Percentiles rank a stretch among this genome's conserved stretches.
Evolutionary conservation across 83 land plant genomes (phyloP).

Genomic region (Thuja plicata): DNA sequence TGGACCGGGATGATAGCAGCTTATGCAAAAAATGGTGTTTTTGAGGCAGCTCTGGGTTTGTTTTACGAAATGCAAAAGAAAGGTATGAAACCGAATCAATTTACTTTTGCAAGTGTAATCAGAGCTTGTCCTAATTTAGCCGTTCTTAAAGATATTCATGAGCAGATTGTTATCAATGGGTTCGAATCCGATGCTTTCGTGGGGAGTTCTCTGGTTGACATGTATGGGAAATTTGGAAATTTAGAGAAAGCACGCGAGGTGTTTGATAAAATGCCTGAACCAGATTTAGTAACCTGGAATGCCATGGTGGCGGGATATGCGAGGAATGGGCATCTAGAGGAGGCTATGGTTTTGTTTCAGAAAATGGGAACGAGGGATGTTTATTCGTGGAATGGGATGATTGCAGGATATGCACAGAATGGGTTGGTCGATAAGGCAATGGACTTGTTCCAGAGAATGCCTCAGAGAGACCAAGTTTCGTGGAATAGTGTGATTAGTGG

Average conservation of each 20-base stretch:
- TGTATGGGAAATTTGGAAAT: slow-evolving; percentile 31
- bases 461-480: background rate
- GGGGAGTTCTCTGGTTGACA: slow-evolving; percentile 32
- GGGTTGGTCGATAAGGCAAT: slow-evolving; percentile 39
- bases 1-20: slow-evolving; percentile 38
- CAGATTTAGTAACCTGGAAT: slow-evolving; percentile 37
- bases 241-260: slow-evolving; percentile 23
- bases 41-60: slow-evolving; percentile 2
- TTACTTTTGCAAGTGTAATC: slow-evolving; percentile 27
- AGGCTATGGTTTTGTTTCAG: slow-evolving; percentile 22
- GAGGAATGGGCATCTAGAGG: slow-evolving; percentile 22
- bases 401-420: slow-evolving; percentile 50
- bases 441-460: slow-evolving; percentile 41
- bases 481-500: slow-evolving; percentile 9
- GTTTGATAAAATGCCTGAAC: slow-evolving; percentile 28
- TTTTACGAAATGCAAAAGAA: slow-evolving; percentile 22
- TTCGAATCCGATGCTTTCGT: slow-evolving; percentile 24
- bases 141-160: slow-evolving; percentile 31
- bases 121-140: slow-evolving; percentile 12
- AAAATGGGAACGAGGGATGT: slow-evolving; percentile 34
- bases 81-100: slow-evolving; percentile 24
- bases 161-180: slow-evolving; percentile 23
- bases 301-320: slow-evolving; percentile 37
- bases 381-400: slow-evolving; percentile 68
- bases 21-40: slow-evolving; percentile 19